A percentile compares a stretch with the other conserved stretches of the same genome.
Conservation (phyloP, 768 basidiomycete genomes). For the Leccinum rimulosum region DNA sequence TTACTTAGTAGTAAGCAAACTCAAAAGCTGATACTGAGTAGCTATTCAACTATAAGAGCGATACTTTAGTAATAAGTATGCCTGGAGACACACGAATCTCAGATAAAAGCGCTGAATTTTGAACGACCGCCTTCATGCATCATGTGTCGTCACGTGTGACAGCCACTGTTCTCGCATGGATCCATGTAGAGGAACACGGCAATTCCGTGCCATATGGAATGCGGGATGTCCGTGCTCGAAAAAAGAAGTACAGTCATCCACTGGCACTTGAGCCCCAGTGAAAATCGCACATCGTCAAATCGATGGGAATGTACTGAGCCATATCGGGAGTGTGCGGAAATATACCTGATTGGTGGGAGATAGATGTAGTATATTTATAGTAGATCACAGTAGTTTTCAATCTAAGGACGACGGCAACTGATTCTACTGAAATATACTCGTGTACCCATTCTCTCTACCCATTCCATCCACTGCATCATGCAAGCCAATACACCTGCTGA, state of each 20-base stretch:
- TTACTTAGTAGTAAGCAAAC: slow-evolving; percentile 10
- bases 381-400: neutral
- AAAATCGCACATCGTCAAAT: neutral
- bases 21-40: too few species aligned
- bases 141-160: too few species aligned
- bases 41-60: neutral
- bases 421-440: neutral
- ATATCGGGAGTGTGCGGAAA: too few species aligned
- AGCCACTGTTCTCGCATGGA: too few species aligned
- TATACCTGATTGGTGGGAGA: neutral
- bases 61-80: neutral
- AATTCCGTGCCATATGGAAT: neutral
- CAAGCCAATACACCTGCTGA: neutral
- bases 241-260: too few species aligned
- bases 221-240: too few species aligned
- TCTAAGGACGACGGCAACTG: neutral
- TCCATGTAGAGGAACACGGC: neutral
- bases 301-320: neutral
- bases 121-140: neutral
- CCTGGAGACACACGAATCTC: neutral
- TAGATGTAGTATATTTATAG: neutral
- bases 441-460: neutral
- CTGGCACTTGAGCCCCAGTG: neutral
- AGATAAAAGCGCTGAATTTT: neutral
- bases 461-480: neutral